Conservation (phyloP, 139 green algal species). For the Chlorella ohadii region DNA sequence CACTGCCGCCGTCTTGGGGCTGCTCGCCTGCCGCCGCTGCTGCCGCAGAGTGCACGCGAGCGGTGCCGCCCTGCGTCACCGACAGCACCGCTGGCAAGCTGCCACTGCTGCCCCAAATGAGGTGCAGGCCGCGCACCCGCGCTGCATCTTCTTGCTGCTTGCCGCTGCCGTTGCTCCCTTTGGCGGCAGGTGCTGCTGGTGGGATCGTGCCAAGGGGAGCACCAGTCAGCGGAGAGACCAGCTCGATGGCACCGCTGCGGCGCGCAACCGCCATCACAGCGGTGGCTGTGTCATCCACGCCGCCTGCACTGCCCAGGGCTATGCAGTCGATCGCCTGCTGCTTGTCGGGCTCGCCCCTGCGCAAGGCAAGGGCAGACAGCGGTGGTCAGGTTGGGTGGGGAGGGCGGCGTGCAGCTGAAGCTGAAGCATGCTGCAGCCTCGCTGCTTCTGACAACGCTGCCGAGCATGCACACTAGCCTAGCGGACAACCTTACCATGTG, state of each 20-base stretch:
- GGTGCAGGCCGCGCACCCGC: conserved; percentile 24
- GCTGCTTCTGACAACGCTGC: too few relatives aligned
- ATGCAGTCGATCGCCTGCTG: conserved; percentile 8
- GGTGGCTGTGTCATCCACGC: conserved; percentile 24
- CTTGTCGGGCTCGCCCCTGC: conserved; percentile 44
- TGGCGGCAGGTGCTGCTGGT: neutral
- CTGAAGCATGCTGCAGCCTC: too few relatives aligned
- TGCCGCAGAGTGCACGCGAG: conserved; percentile 15
- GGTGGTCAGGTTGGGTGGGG: too few relatives aligned
- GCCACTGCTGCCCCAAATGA: neutral
- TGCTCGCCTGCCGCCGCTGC: neutral
- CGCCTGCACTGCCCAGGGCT: conserved; percentile 5
- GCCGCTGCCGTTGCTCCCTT: conserved; percentile 3
- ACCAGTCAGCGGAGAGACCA: neutral
- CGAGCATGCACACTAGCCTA: neutral
- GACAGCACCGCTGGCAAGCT: conserved; percentile 31
- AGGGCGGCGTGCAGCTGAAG: too few relatives aligned
- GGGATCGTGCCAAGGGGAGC: neutral
- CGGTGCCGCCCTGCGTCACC: conserved; percentile 13
- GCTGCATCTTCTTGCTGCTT: conserved; percentile 12
- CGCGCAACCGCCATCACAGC: conserved; percentile 22
- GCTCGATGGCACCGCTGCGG: conserved; percentile 21
- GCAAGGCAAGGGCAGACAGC: too few relatives aligned
- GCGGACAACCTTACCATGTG: conserved; percentile 18
- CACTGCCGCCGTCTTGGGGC: neutral